Conservation (phyloP, 495 filamentous ascomycete species). For the Penicillium simplicissimum region DNA sequence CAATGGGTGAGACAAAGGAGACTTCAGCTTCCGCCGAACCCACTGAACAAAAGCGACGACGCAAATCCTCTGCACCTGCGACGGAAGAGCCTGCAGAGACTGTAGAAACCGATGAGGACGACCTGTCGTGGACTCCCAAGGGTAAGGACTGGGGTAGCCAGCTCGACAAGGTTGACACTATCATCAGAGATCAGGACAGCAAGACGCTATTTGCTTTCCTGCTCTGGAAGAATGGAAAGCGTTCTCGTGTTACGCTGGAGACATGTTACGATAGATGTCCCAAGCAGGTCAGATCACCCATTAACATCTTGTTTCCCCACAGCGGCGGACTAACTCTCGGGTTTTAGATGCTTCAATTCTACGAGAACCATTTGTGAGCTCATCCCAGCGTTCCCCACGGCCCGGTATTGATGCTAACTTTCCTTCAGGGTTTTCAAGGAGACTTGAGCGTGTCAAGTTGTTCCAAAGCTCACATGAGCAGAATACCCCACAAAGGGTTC, state of each 20-base stretch:
- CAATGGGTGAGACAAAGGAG: slow-evolving; percentile 34
- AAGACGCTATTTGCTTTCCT: slow-evolving; percentile 50
- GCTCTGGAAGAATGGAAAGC: slow-evolving; percentile 55
- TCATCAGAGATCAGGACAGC: slow-evolving; percentile 49
- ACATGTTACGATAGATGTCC: slow-evolving; percentile 47
- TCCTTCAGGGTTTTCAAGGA: slow-evolving; percentile 42
- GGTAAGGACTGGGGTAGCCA: slow-evolving; percentile 59
- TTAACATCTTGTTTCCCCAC: too few relatives aligned
- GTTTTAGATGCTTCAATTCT: slow-evolving; percentile 48
- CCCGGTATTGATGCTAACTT: slow-evolving; percentile 23
- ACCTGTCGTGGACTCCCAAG: slow-evolving; percentile 48
- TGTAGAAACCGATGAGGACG: slow-evolving; percentile 22
- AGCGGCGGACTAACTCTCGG: slow-evolving; percentile 17
- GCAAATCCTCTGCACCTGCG: slow-evolving; percentile 26
- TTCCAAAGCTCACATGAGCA: neutral
- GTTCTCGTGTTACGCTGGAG: slow-evolving; percentile 38
- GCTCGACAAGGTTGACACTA: slow-evolving; percentile 55
- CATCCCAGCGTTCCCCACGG: neutral
- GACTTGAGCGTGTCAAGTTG: slow-evolving; percentile 11
- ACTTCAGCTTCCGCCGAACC: slow-evolving; percentile 17
- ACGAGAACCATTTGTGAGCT: slow-evolving; percentile 48
- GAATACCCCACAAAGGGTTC: neutral
- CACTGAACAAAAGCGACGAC: slow-evolving; percentile 29
- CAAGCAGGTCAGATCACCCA: slow-evolving; percentile 26
- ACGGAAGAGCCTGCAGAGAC: slow-evolving; percentile 19